Conservation (phyloP, 2,329 filamentous ascomycete species). For the Ceratocystis harringtonii region DNA sequence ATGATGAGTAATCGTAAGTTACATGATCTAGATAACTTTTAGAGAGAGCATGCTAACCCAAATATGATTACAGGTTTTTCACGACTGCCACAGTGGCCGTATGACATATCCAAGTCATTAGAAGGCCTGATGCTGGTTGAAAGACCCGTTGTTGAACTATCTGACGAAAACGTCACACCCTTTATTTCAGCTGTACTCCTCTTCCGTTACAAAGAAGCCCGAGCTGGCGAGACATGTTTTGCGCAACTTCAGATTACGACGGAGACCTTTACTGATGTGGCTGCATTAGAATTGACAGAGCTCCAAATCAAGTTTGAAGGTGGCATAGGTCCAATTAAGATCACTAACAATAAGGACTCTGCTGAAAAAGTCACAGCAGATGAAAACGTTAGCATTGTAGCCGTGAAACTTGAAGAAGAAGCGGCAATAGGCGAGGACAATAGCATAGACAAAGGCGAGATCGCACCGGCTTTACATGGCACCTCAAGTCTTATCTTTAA, state of each 20-base stretch:
- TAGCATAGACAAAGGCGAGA: conserved; percentile 20
- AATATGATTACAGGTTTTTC: conserved; percentile 33
- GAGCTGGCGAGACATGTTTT: conserved; percentile 43
- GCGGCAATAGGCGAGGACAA: conserved; percentile 21
- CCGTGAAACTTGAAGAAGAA: conserved; percentile 25
- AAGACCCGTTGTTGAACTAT: conserved; percentile 37
- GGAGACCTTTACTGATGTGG: conserved; percentile 37
- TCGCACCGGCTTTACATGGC: conserved; percentile 20
- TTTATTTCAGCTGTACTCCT: conserved; percentile 41
- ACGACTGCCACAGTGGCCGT: conserved; percentile 41
- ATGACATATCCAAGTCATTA: conserved; percentile 44
- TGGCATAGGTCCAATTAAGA: conserved; percentile 38
- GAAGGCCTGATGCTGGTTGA: conserved; percentile 31
- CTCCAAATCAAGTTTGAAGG: conserved; percentile 43
- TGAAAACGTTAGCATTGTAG: conserved; percentile 20
- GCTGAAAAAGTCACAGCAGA: conserved; percentile 15
- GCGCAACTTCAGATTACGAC: conserved; percentile 46
- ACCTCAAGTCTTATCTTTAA: conserved; percentile 19
- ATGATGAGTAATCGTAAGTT: conserved; percentile 42
- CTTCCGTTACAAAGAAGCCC: conserved; percentile 43
- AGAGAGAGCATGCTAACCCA: conserved; percentile 3
- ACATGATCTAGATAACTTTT: background rate
- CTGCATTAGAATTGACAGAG: conserved; percentile 36
- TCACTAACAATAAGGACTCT: conserved; percentile 30
- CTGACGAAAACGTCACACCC: conserved; percentile 36